phyloP scores from a whole-genome alignment of 306 rosid species.

The Cucurbita argyrosperma region DNA sequence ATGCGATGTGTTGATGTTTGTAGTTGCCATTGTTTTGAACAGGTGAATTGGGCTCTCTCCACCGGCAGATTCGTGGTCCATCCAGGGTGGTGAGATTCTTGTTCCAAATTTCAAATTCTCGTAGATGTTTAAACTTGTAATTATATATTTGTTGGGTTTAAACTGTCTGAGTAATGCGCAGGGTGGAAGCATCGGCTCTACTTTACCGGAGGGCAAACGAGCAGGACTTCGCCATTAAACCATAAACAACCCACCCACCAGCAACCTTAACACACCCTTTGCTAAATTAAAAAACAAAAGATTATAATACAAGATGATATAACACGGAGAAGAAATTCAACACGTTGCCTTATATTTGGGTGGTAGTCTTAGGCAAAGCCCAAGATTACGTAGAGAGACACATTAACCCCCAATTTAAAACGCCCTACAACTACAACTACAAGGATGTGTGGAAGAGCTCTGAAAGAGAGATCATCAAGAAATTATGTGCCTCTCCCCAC shows the following conservation, averaged over 20 bases:
- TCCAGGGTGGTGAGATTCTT: slow-evolving; percentile 78
- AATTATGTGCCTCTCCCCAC: background rate
- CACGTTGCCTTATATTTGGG: background rate
- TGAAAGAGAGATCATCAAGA: background rate
- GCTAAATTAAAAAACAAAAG: slow-evolving; percentile 30
- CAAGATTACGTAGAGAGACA: background rate
- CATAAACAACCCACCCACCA: slow-evolving; percentile 7
- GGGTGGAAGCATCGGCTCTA: slow-evolving; percentile 99
- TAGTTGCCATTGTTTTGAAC: slow-evolving; percentile 21
- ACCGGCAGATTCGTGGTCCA: slow-evolving; percentile 71
- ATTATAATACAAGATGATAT: background rate
- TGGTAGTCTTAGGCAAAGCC: background rate
- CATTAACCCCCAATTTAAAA: background rate
- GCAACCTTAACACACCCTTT: background rate
- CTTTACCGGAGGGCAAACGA: slow-evolving; percentile 96
- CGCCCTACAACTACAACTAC: background rate
- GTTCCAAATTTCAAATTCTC: background rate
- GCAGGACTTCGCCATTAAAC: slow-evolving; percentile 80
- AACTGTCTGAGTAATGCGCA: slow-evolving; percentile 21
- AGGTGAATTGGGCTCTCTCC: slow-evolving; percentile 88
- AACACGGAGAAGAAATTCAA: background rate
- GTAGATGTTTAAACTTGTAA: background rate
- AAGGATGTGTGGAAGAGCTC: background rate
- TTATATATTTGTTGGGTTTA: background rate
- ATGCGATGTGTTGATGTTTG: background rate